These are phyloP conservation scores for Elsinoe australis DNA, from an alignment of 2,329 filamentous ascomycete genomes.

Conservation along the genomic window DNA sequence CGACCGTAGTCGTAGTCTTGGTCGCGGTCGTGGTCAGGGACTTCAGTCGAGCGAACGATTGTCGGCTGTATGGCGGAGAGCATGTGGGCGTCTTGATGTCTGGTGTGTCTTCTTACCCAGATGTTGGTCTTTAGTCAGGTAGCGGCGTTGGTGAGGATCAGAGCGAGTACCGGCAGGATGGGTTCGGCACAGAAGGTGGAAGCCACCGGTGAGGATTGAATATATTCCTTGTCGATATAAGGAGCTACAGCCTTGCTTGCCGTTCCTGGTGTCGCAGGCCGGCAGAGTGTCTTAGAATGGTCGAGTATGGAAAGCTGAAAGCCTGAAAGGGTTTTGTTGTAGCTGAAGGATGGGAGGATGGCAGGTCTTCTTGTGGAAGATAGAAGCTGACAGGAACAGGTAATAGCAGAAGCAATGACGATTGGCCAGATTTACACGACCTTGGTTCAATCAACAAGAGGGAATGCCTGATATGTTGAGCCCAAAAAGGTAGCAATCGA, in stretches of 20 bases:
- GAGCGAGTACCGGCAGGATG: constrained; percentile 1
- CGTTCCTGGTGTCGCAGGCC: no score
- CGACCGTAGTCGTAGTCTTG: constrained; percentile 1
- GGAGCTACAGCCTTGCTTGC: no score
- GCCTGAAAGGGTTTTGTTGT: no score
- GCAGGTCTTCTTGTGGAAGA: no score
- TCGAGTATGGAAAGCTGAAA: not conserved
- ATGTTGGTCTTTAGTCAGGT: not conserved
- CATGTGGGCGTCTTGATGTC: constrained; percentile 1
- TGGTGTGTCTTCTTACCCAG: not conserved
- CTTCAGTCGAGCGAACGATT: constrained; percentile 14
- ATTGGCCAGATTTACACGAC: constrained; percentile 14
- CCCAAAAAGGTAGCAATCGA: not conserved
- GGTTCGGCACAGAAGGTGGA: constrained; percentile 39
- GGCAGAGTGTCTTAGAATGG: no score
- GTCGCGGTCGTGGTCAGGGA: constrained; percentile 3
- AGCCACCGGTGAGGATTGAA: constrained; percentile 34
- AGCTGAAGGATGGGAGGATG: not conserved
- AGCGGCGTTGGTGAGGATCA: not conserved
- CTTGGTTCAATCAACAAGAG: constrained; percentile 1
- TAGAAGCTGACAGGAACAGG: not conserved
- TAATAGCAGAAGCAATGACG: not conserved
- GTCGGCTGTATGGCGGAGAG: constrained; percentile 13
- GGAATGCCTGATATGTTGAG: constrained; percentile 3
- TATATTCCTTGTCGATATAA: no score